Evolutionary conservation across 2,329 filamentous ascomycete species (phyloP).

Genomic region (Metarhizium guizhouense): DNA sequence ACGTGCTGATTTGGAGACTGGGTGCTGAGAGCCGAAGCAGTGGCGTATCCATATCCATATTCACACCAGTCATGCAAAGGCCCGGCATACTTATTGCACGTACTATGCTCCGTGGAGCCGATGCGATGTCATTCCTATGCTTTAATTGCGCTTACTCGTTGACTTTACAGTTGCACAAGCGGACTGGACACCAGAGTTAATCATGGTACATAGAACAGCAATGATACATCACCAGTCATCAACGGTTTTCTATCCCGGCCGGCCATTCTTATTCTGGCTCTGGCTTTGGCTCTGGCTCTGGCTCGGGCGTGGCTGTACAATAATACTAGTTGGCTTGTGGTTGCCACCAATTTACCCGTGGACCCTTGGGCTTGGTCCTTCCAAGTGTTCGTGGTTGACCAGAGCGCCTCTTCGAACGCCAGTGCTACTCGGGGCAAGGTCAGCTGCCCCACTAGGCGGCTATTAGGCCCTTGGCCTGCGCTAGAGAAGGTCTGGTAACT

Average conservation of each 20-base stretch:
- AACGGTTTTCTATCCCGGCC: neutral
- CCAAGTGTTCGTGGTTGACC: neutral
- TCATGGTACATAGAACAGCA: no score
- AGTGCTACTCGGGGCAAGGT: conserved; percentile 14
- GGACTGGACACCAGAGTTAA: neutral
- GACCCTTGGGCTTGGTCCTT: neutral
- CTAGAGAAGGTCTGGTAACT: neutral
- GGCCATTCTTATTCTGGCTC: neutral
- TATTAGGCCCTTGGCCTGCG: conserved; percentile 6
- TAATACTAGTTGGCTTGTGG: neutral
- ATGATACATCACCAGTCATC: neutral
- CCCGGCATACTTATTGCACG: neutral
- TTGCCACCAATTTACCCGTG: neutral
- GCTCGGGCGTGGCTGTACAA: conserved; percentile 14
- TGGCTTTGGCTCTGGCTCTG: neutral
- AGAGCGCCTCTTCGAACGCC: neutral
- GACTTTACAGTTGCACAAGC: neutral
- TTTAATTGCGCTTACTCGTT: neutral
- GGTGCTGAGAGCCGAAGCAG: neutral
- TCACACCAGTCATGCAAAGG: neutral
- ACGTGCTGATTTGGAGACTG: neutral
- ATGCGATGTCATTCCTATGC: neutral
- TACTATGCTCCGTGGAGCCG: neutral
- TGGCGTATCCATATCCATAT: neutral
- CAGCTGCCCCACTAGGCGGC: conserved; percentile 23